Evolutionary conservation across 2,329 filamentous ascomycete species (phyloP).

Genomic region (Xylaria sp.): DNA sequence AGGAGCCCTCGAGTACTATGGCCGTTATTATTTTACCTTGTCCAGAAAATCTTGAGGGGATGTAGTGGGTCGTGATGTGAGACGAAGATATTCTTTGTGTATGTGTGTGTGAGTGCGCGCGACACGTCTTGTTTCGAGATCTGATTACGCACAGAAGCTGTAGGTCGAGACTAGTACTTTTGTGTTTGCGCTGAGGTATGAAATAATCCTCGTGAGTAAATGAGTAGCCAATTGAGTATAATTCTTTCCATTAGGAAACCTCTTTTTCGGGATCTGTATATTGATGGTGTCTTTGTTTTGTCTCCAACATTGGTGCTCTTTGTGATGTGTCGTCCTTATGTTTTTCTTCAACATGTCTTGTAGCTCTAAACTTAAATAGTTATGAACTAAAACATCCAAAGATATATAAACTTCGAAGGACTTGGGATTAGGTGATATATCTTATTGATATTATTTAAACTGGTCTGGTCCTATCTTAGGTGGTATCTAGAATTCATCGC

Average conservation of each 20-base stretch:
- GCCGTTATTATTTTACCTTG: neutral
- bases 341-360: neutral
- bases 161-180: neutral
- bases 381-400: neutral
- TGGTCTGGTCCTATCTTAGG: neutral
- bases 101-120: neutral
- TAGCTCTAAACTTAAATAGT: neutral
- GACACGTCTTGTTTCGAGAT: neutral
- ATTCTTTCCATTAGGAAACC: neutral
- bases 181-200: neutral
- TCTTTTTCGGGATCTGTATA: neutral
- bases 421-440: neutral
- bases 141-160: neutral
- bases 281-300: neutral
- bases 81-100: neutral
- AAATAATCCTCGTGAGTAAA: neutral
- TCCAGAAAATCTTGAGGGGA: neutral
- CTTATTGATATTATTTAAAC: neutral
- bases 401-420: neutral
- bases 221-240: neutral
- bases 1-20: neutral
- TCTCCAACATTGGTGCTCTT: neutral
- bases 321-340: neutral
- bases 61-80: neutral
- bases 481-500: conserved; percentile 6